These are phyloP conservation scores for Nemania abortiva DNA, from an alignment of 2,329 filamentous ascomycete species.

Conservation along the genomic window DNA sequence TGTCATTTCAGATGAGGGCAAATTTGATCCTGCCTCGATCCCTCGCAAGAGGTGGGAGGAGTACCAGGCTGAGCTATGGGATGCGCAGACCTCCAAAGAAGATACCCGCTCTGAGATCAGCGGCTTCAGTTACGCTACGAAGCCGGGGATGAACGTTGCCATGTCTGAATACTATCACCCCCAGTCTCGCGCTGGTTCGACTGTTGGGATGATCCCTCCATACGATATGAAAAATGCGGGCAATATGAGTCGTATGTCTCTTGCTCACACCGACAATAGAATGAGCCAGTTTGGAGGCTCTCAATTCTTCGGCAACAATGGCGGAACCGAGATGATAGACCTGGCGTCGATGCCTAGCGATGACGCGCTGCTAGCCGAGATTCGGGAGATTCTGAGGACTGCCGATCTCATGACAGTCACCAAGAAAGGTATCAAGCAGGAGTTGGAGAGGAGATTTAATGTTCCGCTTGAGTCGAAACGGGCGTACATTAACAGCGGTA, in stretches of 20 bases:
- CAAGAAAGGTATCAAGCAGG: constrained; percentile 97
- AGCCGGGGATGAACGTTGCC: constrained; percentile 68
- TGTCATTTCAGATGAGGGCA: constrained; percentile 95
- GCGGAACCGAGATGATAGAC: constrained; percentile 79
- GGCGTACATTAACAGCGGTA: constrained; percentile 93
- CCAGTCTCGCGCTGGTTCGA: constrained; percentile 69
- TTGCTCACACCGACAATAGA: constrained; percentile 78
- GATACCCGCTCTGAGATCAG: constrained; percentile 89
- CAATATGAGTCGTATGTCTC: constrained; percentile 79
- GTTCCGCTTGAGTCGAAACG: constrained; percentile 87
- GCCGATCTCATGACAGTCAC: constrained; percentile 98
- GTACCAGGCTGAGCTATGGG: constrained; percentile 98
- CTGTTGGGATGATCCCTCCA: constrained; percentile 59
- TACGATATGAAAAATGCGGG: constrained; percentile 55
- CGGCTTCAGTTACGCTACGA: constrained; percentile 95
- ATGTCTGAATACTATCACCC: constrained; percentile 75
- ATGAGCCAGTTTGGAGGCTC: constrained; percentile 72
- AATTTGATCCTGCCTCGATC: constrained; percentile 92
- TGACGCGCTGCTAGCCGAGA: constrained; percentile 91
- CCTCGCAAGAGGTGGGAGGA: constrained; percentile 99
- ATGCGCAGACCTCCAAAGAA: constrained; percentile 85
- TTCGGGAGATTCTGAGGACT: constrained; percentile 89
- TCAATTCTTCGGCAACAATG: constrained; percentile 67
- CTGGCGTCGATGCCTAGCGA: constrained; percentile 84
- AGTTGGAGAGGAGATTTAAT: constrained; percentile 91